These are phyloP conservation scores for Physaria fendleri DNA, from an alignment of 345 rosid genomes.

Conservation along the genomic window DNA sequence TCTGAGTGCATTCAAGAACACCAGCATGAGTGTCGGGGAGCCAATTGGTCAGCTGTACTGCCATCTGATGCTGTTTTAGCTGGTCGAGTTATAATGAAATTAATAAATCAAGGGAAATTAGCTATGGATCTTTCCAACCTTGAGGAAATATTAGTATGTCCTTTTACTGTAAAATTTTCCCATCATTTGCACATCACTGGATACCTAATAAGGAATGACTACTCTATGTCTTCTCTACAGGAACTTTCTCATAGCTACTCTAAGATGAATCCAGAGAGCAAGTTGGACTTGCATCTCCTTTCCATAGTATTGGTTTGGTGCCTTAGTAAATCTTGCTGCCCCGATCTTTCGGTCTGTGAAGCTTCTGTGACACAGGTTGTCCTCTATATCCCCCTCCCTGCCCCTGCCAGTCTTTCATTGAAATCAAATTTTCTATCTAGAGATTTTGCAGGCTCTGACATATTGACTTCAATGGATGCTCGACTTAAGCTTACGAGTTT, in stretches of 20 bases:
- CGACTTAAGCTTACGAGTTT: neutral
- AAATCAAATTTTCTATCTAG: neutral
- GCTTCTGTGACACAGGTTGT: constrained; percentile 48
- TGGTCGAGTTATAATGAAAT: constrained; percentile 58
- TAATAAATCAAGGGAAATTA: constrained; percentile 33
- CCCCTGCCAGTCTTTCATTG: neutral
- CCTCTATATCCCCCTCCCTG: constrained; percentile 21
- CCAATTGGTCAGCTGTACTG: constrained; percentile 68
- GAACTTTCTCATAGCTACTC: constrained; percentile 59
- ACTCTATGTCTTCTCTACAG: constrained; percentile 30
- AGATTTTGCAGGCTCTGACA: neutral
- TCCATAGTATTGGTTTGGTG: constrained; percentile 62
- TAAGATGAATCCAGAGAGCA: constrained; percentile 50
- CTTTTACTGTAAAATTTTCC: neutral
- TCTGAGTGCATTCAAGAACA: constrained; percentile 51
- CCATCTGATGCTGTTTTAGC: constrained; percentile 74
- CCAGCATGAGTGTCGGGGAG: constrained; percentile 75
- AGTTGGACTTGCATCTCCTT: constrained; percentile 65
- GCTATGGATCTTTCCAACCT: constrained; percentile 30
- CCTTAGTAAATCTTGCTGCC: constrained; percentile 40
- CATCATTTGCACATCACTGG: neutral
- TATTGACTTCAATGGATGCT: neutral
- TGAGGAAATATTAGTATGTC: constrained; percentile 41
- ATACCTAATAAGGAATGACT: neutral
- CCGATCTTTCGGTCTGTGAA: constrained; percentile 54